Percentiles rank a stretch among this genome's conserved stretches.
These are phyloP conservation scores for Salicornia ramosissima DNA, from an alignment of 148 eudicot species.

Conservation along the genomic window DNA sequence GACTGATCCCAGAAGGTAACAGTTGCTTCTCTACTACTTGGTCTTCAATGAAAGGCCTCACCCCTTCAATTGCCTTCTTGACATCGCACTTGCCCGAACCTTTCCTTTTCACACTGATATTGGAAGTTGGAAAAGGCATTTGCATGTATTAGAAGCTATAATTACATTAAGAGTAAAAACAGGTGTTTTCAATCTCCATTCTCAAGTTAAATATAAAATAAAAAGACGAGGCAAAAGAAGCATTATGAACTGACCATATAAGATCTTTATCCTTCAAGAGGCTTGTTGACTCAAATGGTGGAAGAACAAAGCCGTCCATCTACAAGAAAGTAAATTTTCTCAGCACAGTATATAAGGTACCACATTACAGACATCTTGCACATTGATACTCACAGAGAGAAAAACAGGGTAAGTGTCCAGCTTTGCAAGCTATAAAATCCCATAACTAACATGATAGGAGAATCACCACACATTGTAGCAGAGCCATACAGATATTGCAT, in stretches of 20 bases:
- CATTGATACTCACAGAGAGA: background rate
- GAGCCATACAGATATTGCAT: background rate
- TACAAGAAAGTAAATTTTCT: slow-evolving; percentile 33
- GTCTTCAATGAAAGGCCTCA: slow-evolving; percentile 27
- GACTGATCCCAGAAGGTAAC: slow-evolving; percentile 33
- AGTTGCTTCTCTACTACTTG: slow-evolving; percentile 39
- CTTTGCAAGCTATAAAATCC: background rate
- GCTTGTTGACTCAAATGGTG: slow-evolving; percentile 64
- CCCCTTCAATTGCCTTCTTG: slow-evolving; percentile 26
- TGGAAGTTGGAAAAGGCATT: slow-evolving; percentile 5
- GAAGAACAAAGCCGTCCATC: slow-evolving; percentile 88
- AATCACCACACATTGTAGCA: background rate
- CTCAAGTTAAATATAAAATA: slow-evolving; percentile 1
- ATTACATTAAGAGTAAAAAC: background rate
- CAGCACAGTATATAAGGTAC: background rate
- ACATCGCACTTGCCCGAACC: slow-evolving; percentile 20
- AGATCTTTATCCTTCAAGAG: slow-evolving; percentile 77
- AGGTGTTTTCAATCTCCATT: background rate
- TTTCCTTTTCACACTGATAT: slow-evolving; percentile 61
- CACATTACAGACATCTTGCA: background rate
- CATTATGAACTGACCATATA: slow-evolving; percentile 48
- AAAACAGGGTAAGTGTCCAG: background rate
- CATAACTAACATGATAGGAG: background rate
- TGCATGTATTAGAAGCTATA: background rate
- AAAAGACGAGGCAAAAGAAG: slow-evolving; percentile 8